Conservation (phyloP, 495 filamentous ascomycete genomes). For the Neurospora sp. region DNA sequence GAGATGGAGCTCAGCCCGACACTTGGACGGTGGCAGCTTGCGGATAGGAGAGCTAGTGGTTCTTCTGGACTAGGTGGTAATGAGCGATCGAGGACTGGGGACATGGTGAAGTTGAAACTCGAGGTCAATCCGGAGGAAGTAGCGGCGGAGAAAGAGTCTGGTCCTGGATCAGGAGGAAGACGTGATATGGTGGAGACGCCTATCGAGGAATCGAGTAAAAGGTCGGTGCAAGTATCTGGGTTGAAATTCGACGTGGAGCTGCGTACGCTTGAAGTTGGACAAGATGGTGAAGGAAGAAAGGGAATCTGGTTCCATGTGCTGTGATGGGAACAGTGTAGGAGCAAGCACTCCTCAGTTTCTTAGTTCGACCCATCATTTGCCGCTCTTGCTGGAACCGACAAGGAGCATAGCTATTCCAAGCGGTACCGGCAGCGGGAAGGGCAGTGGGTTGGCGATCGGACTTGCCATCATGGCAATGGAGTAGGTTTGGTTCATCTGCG, state of each 20-base stretch:
- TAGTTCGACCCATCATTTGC: neutral
- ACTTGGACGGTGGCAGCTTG: constrained; percentile 12
- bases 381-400: neutral
- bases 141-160: neutral
- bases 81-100: neutral
- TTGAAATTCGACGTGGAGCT: constrained; percentile 20
- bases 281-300: neutral
- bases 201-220: constrained; percentile 4
- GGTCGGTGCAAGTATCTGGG: constrained; percentile 11
- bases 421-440: constrained; percentile 16
- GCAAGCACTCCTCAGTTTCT: too few relatives aligned
- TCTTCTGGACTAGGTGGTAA: neutral
- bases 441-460: constrained; percentile 11
- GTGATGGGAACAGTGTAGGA: neutral
- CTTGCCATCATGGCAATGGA: constrained; percentile 18
- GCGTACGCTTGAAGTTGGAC: neutral
- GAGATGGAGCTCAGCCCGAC: constrained; percentile 19
- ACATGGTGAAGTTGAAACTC: neutral
- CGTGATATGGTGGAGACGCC: neutral
- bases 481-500: constrained; percentile 17
- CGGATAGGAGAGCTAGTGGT: neutral
- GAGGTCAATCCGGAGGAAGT: neutral
- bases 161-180: too few relatives aligned
- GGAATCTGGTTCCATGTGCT: neutral
- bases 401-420: constrained; percentile 17